Percentiles rank a stretch among this genome's conserved stretches.
Conservation (phyloP, 179 eudicot genomes). For the Silene noctiflora region DNA sequence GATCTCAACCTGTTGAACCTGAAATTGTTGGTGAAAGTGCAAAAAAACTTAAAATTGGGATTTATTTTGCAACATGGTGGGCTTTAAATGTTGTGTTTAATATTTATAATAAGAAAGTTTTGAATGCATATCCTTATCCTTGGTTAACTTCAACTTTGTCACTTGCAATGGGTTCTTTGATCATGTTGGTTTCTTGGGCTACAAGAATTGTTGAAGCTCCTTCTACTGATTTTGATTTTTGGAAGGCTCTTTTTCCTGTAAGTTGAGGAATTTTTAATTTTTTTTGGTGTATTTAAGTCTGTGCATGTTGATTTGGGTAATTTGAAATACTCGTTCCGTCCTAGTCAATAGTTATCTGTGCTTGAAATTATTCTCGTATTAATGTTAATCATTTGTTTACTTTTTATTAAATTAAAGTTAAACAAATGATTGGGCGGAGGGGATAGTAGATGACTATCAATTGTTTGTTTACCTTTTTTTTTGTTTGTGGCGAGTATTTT, state of each 20-base stretch:
- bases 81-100: constrained; percentile 73
- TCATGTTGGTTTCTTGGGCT: constrained; percentile 74
- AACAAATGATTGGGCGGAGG: too few species aligned
- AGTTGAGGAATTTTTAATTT: constrained; percentile 22
- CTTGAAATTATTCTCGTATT: too few species aligned
- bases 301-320: background rate
- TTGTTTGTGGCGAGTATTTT: too few species aligned
- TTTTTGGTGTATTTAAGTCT: background rate
- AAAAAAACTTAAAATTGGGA: constrained; percentile 54
- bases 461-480: too few species aligned
- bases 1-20: constrained; percentile 39
- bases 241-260: constrained; percentile 73
- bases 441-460: too few species aligned
- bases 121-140: constrained; percentile 77
- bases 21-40: constrained; percentile 34
- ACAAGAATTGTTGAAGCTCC: constrained; percentile 54
- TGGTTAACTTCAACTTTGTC: constrained; percentile 76
- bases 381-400: too few species aligned
- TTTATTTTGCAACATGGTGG: constrained; percentile 84
- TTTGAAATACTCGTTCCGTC: background rate
- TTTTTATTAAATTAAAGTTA: too few species aligned
- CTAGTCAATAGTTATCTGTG: too few species aligned
- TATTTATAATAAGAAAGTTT: constrained; percentile 74
- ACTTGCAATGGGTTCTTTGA: constrained; percentile 71
- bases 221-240: constrained; percentile 60